Conservation (phyloP, 176 grass and related monocot species). For the Rhynchospora tenuis region DNA sequence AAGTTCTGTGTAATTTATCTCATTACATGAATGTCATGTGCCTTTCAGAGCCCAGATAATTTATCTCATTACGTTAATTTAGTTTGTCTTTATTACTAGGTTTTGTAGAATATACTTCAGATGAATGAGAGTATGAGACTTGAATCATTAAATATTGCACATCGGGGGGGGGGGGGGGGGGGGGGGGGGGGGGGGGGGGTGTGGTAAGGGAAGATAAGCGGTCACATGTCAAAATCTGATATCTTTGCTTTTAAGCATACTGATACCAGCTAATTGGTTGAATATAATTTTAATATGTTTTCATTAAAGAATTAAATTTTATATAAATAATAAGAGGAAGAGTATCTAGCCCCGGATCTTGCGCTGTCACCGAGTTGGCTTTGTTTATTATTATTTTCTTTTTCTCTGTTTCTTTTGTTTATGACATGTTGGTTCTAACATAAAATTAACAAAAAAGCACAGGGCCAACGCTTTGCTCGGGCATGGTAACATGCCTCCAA, state of each 20-base stretch:
- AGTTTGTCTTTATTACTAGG: not conserved
- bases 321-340: not conserved
- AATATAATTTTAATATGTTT: not conserved
- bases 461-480: not conserved
- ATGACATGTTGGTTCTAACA: not conserved
- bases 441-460: not conserved
- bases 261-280: not conserved
- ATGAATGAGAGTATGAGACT: not conserved
- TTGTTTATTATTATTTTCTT: not conserved
- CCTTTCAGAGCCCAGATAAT: not conserved
- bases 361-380: not conserved
- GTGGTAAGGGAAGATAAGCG: not conserved
- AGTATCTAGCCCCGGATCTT: not conserved
- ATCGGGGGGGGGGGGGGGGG: too few relatives aligned
- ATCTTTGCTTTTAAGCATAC: not conserved
- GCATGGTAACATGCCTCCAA: constrained; percentile 25
- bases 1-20: not conserved
- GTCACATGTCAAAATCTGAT: not conserved
- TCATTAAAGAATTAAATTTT: not conserved
- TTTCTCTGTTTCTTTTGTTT: not conserved
- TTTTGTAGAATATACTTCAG: not conserved
- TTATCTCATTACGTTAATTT: too few relatives aligned
- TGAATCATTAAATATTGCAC: not conserved
- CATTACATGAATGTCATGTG: not conserved
- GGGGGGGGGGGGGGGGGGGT: too few relatives aligned